Evolutionary conservation across 2,329 filamentous ascomycete genomes (phyloP).

Genomic region (Penicillium nordicum): DNA sequence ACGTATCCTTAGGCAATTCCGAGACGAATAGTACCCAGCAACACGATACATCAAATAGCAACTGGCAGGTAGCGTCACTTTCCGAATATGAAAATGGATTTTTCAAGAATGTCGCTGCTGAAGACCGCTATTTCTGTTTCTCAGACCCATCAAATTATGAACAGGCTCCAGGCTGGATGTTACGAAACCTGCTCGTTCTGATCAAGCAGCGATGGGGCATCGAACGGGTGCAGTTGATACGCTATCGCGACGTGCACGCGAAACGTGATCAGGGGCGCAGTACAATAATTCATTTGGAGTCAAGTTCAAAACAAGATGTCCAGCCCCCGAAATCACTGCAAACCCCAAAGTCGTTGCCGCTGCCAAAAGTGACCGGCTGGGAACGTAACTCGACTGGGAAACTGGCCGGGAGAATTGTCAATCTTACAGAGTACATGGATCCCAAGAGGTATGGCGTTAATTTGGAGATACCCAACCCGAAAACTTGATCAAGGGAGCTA

Average conservation of each 20-base stretch:
- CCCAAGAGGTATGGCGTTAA: conserved; percentile 55
- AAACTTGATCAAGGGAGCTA: neutral
- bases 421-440: conserved; percentile 91
- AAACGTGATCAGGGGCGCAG: conserved; percentile 77
- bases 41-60: neutral
- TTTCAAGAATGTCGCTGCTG: conserved; percentile 67
- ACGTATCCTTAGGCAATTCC: neutral
- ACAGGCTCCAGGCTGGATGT: conserved; percentile 84
- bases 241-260: conserved; percentile 80
- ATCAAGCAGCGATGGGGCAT: conserved; percentile 78
- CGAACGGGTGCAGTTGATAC: conserved; percentile 74
- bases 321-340: conserved; percentile 18
- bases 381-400: conserved; percentile 79
- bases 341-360: conserved; percentile 26
- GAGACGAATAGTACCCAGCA: neutral
- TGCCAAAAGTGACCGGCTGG: conserved; percentile 95
- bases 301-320: conserved; percentile 30
- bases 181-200: conserved; percentile 83
- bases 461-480: neutral
- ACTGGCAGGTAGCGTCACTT: conserved; percentile 74
- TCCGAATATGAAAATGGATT: conserved; percentile 81
- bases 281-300: conserved; percentile 66
- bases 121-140: conserved; percentile 81
- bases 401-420: conserved; percentile 71
- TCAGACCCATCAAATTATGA: conserved; percentile 89